phyloP scores from a whole-genome alignment of 202 grass and related monocot species.

The Setaria viridis region DNA sequence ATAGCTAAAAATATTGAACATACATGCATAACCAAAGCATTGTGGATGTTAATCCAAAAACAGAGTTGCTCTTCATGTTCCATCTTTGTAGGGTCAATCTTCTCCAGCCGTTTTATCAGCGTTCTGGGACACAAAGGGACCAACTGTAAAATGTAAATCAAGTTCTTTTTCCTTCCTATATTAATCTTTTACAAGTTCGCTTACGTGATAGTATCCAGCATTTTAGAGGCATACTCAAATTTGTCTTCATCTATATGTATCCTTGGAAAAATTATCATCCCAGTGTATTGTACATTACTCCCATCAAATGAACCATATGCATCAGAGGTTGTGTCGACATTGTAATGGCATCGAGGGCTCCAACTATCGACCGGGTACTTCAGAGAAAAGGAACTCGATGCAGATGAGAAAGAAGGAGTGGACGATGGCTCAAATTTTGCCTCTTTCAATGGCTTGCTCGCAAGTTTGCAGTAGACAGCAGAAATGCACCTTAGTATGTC shows the following conservation, averaged over 20 bases:
- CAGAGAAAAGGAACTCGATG: conserved; percentile 74
- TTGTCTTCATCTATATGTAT: conserved; percentile 87
- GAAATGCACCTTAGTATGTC: conserved; percentile 94
- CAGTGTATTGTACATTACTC: conserved; percentile 52
- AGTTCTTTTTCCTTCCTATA: not conserved
- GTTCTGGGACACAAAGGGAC: conserved; percentile 54
- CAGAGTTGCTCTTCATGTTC: conserved; percentile 75
- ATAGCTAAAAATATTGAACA: conserved; percentile 20
- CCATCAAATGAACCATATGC: conserved; percentile 55
- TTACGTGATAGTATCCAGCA: conserved; percentile 91
- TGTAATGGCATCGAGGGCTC: conserved; percentile 63
- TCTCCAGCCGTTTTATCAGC: conserved; percentile 80
- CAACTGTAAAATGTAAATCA: conserved; percentile 17
- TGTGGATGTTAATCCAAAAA: conserved; percentile 99
- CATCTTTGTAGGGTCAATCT: conserved; percentile 89
- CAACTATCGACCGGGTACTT: conserved; percentile 61
- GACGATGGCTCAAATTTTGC: conserved; percentile 48
- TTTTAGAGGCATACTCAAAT: conserved; percentile 92
- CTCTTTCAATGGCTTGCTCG: conserved; percentile 47
- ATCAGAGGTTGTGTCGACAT: conserved; percentile 46
- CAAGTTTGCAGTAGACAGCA: conserved; percentile 94
- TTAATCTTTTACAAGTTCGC: conserved; percentile 23
- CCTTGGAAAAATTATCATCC: conserved; percentile 66
- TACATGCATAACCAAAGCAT: conserved; percentile 99
- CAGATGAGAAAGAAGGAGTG: conserved; percentile 68